Evolutionary conservation across 202 grass and related monocot species (phyloP), one percentile per base, ranked within the genome.

Genomic region (Carex sylvatica): DNA sequence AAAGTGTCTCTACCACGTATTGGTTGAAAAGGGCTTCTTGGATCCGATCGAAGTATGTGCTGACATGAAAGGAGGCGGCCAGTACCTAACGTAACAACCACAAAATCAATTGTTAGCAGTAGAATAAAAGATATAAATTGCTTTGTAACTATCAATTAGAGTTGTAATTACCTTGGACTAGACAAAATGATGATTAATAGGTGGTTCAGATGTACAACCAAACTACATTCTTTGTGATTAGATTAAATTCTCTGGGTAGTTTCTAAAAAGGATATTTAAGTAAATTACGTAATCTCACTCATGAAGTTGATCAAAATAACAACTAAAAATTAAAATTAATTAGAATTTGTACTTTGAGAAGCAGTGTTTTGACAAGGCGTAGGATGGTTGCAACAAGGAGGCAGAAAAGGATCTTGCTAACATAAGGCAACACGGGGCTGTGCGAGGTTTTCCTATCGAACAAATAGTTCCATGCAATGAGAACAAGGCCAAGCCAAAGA

Each of bases 21-120:
- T 99, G 96, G 81, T 93, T 89, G 83, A 93, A 95, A 22, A 99
- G 22, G 3, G 96, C 84, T 62, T 99, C 92, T 61, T 95, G 96
- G 46, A 99, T 99, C 61, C 96, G 86, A 68, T 99, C 96, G 15
- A 99, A 99, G 71, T 93, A 99, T 12, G 92, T 89, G 14, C 89
- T 93, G 38, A 99, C 93, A 83, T 99, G 96, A 80, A 97, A 97
- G 47, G 88, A 92, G 0, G 91, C 90, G 0, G 94, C 94, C 22
- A 97, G 70, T 49, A 94, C 80, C 80, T 82, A 68, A 82, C 33
- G 6, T 15, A 69, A n/a, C n/a, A 33, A 23, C 49, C 16, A 56
- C 15, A 58, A 58, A 58, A 77, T 23, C 71, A 77, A 28, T 35
- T 31, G 26, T 55, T n/a, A n/a, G 51, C 6, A 35, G 0, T 54